Evolutionary conservation across 192 early-diverging fungal species (phyloP).

Genomic region (Cladochytrium replicatum): DNA sequence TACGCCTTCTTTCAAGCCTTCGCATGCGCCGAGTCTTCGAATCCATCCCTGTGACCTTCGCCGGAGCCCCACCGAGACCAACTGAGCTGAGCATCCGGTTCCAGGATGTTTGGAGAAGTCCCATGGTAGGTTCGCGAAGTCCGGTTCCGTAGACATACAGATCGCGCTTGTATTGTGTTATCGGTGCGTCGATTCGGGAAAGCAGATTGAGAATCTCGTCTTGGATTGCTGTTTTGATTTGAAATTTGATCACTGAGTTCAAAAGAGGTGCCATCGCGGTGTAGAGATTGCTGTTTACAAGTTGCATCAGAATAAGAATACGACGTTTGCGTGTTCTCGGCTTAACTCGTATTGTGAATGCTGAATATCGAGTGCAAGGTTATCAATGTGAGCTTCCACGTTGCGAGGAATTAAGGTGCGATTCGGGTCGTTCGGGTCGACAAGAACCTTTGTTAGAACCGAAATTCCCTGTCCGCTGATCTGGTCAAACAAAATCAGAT

Average conservation of each 20-base stretch:
- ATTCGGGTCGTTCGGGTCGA: slow-evolving; percentile 14
- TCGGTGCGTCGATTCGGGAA: not conserved
- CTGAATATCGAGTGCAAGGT: slow-evolving; percentile 21
- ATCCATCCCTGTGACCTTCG: too few species aligned
- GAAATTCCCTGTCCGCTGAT: slow-evolving; percentile 13
- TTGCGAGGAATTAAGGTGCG: slow-evolving; percentile 24
- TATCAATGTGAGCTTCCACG: slow-evolving; percentile 31
- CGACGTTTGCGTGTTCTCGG: not conserved
- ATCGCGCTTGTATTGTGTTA: not conserved
- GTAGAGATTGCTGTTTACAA: not conserved
- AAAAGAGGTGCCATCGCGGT: not conserved
- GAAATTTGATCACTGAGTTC: not conserved
- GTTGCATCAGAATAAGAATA: not conserved
- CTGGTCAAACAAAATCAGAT: slow-evolving; percentile 2
- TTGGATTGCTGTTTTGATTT: not conserved
- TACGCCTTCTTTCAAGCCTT: too few species aligned
- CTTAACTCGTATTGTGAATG: slow-evolving; percentile 36
- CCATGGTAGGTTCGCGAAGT: too few species aligned
- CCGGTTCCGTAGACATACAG: too few species aligned
- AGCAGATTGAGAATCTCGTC: not conserved
- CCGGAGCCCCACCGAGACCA: too few species aligned
- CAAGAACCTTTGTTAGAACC: slow-evolving; percentile 13
- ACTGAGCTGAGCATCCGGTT: too few species aligned
- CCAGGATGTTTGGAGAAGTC: too few species aligned
- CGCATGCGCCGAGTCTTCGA: too few species aligned